These are phyloP conservation scores for Actinidia arguta DNA, from an alignment of 179 eudicot genomes.

Conservation along the genomic window DNA sequence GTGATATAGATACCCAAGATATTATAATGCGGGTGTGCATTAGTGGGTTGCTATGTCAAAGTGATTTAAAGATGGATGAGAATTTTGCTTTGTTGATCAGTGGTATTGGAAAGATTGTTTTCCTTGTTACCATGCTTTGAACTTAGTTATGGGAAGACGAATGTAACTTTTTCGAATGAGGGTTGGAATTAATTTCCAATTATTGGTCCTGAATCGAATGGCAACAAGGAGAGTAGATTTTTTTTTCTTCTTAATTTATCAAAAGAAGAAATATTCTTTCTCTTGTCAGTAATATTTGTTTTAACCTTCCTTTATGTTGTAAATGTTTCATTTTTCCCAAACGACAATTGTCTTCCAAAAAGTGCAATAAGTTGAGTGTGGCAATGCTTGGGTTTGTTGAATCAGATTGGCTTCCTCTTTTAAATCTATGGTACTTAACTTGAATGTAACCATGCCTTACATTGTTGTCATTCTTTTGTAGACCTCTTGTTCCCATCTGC, in stretches of 20 bases:
- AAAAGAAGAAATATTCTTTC: neutral
- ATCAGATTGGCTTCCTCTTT: neutral
- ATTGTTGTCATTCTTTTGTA: conserved; percentile 48
- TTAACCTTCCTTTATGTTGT: conserved; percentile 16
- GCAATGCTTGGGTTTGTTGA: conserved; percentile 5
- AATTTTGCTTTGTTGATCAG: neutral
- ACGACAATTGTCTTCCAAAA: neutral
- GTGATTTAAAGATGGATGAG: neutral
- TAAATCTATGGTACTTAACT: neutral
- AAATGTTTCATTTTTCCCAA: neutral
- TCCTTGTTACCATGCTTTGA: neutral
- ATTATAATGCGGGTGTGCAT: neutral
- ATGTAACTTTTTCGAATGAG: neutral
- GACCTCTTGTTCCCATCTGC: conserved; percentile 88
- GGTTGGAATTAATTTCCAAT: neutral
- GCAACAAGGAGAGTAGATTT: neutral
- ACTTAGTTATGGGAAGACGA: neutral
- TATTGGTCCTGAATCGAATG: neutral
- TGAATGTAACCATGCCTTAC: neutral
- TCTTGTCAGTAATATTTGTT: neutral
- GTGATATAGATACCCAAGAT: neutral
- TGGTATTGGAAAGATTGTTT: neutral
- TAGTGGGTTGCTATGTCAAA: neutral
- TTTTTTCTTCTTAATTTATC: neutral
- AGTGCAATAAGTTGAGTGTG: neutral